Base-by-base conservation (phyloP, 176 grass and related monocot genomes). In the Cenchrus purpureus region DNA sequence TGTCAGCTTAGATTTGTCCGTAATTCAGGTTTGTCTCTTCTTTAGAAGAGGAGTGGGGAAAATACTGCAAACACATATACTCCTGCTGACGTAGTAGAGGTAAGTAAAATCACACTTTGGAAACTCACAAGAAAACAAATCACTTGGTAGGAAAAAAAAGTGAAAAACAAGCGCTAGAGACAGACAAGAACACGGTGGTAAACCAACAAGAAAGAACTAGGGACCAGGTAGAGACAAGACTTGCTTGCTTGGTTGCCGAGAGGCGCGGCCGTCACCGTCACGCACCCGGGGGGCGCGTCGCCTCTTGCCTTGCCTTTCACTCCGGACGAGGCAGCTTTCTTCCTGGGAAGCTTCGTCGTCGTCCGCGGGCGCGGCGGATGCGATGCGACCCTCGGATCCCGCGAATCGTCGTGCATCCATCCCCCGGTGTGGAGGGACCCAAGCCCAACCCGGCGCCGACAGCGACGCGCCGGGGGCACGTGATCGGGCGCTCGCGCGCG, bases 311-410 rank as follows among this genome's bases (percentile, higher is more conserved):
- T 67, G 72, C 63, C 73, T 74, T 17, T 74, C 9, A 50, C 32
- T 45, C 17, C 50, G 51, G n/a, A 65, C 48, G 9, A 14, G 57
- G 17, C 75, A 0, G 1, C 11, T 29, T 15, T 63, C 52, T 15
- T 54, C 52, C 73, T 83, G n/a, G 86, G 74, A 88, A 79, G 34
- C 11, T 88, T 83, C 80, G n/a, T 11, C 79, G 50, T 17, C 25
- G 60, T 58, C 4, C 75, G 56, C 76, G 25, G 22, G 37, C 37
- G 2, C 37, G 37, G 37, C 37, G 37, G 37, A 40, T 40, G 37
- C 37, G 48, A 73, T 73, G 53, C 72, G 28, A 7, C 84, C 55
- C 67, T 20, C 6, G 48, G 57, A 42, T 19, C 68, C 46, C 20
- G 15, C 84, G 8, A 74, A 34, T 45, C 68, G 83, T 32, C 73